Percentiles rank a stretch among this genome's conserved stretches.
These are phyloP conservation scores for Rhodotorula kratochvilovae DNA, from an alignment of 768 basidiomycete species.

Conservation along the genomic window DNA sequence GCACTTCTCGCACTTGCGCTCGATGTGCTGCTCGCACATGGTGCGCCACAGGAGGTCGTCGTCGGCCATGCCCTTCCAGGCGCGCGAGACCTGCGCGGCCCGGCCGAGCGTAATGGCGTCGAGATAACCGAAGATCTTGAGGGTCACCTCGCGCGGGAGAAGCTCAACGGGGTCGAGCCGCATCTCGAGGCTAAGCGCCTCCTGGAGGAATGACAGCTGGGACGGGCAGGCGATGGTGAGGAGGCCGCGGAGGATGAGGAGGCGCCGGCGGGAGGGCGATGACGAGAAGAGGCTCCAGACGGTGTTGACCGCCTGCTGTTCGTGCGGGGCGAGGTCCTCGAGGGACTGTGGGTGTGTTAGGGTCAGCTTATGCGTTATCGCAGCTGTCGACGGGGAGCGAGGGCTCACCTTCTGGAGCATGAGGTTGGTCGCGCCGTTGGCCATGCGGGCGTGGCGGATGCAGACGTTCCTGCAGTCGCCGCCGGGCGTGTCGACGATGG, in stretches of 20 bases:
- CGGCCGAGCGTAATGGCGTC: slow-evolving; percentile 77
- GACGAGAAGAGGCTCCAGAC: slow-evolving; percentile 97
- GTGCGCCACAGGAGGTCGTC: slow-evolving; percentile 92
- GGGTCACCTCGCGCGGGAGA: slow-evolving; percentile 85
- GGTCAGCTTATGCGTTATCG: background rate
- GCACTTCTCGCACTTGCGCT: slow-evolving; percentile 90
- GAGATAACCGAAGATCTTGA: slow-evolving; percentile 79
- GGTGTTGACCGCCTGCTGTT: slow-evolving; percentile 79
- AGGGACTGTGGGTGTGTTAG: slow-evolving; percentile 59
- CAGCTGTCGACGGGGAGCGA: background rate
- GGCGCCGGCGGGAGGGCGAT: slow-evolving; percentile 81
- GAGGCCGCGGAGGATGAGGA: slow-evolving; percentile 90
- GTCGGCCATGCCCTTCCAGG: slow-evolving; percentile 85
- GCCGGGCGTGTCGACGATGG: slow-evolving; percentile 30
- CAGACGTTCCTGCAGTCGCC: slow-evolving; percentile 65
- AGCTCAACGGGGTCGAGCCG: slow-evolving; percentile 90
- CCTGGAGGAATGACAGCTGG: slow-evolving; percentile 90
- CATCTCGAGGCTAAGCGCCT: slow-evolving; percentile 84
- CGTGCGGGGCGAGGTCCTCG: slow-evolving; percentile 73
- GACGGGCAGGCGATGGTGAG: slow-evolving; percentile 99
- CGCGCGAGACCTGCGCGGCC: slow-evolving; percentile 76
- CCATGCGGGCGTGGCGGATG: slow-evolving; percentile 90
- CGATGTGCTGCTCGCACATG: slow-evolving; percentile 98
- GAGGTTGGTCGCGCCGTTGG: slow-evolving; percentile 86
- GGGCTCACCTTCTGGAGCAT: slow-evolving; percentile 77